These are phyloP conservation scores for Furcasterigmium sp. DNA, from an alignment of 2,329 filamentous ascomycete species.

Conservation along the genomic window DNA sequence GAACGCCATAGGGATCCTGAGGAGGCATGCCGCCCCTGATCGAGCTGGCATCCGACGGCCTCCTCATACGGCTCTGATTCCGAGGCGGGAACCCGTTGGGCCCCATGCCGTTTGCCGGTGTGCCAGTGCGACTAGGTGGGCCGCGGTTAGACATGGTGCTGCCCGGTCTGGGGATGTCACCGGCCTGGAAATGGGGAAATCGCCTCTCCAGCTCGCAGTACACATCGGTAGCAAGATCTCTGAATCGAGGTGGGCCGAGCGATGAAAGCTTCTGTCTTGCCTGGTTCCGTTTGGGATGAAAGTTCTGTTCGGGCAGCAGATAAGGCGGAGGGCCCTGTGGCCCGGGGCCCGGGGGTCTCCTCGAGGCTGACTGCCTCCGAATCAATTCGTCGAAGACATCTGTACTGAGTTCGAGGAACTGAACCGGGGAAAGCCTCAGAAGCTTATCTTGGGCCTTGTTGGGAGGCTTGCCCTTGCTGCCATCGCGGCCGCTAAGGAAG, in stretches of 20 bases:
- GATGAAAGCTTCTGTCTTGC: conserved; percentile 94
- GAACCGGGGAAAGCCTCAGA: conserved; percentile 79
- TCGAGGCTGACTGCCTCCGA: conserved; percentile 68
- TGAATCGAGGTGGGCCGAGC: conserved; percentile 78
- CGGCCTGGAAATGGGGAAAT: conserved; percentile 73
- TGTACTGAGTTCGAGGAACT: conserved; percentile 96
- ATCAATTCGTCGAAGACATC: conserved; percentile 96
- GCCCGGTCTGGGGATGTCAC: conserved; percentile 62
- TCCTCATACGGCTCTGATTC: conserved; percentile 46
- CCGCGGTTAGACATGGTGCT: conserved; percentile 65
- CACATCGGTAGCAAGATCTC: conserved; percentile 90
- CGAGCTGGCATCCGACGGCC: conserved; percentile 59
- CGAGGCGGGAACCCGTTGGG: conserved; percentile 42
- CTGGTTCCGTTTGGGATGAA: conserved; percentile 96
- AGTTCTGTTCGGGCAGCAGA: conserved; percentile 78
- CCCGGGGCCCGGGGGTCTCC: conserved; percentile 45
- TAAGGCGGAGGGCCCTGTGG: conserved; percentile 60
- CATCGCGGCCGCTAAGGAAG: conserved; percentile 73
- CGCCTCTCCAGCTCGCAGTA: conserved; percentile 91
- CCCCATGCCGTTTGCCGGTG: conserved; percentile 52
- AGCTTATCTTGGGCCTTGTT: conserved; percentile 95
- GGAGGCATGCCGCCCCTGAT: conserved; percentile 41
- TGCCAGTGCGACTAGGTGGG: conserved; percentile 54
- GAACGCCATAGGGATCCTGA: conserved; percentile 44
- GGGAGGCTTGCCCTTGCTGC: conserved; percentile 66